Conservation (phyloP, 1,284 basidiomycete species). For the Malassezia yamatoensis region DNA sequence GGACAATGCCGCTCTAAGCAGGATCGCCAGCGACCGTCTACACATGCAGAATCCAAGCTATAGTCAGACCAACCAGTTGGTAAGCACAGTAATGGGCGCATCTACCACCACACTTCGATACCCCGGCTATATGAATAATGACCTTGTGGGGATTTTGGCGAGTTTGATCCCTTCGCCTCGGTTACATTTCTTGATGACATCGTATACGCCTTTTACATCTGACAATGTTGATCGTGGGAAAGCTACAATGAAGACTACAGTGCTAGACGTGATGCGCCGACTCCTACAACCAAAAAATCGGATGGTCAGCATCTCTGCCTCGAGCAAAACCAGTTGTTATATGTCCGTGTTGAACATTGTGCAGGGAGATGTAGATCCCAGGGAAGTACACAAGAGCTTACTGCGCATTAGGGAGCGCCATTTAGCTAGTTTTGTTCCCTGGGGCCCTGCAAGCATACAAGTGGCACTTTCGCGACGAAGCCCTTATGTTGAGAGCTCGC, state of each 20-base stretch:
- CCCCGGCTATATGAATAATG: conserved; percentile 99
- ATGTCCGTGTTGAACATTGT: conserved; percentile 98
- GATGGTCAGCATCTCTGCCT: conserved; percentile 75
- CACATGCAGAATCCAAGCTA: conserved; percentile 85
- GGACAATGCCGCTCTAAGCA: conserved; percentile 84
- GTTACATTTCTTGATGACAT: conserved; percentile 99
- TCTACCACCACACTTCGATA: conserved; percentile 94
- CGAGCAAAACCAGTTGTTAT: conserved; percentile 53
- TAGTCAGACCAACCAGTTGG: conserved; percentile 53
- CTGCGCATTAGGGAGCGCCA: conserved; percentile 91
- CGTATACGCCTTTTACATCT: conserved; percentile 94
- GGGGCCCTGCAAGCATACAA: conserved; percentile 97
- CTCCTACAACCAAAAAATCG: conserved; percentile 95
- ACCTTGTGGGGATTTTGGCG: conserved; percentile 82
- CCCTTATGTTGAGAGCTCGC: conserved; percentile 75
- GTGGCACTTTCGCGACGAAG: conserved; percentile 86
- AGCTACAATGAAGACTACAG: conserved; percentile 46
- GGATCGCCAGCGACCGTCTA: conserved; percentile 81
- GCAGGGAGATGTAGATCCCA: conserved; percentile 90
- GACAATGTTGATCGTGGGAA: conserved; percentile 53
- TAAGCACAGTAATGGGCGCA: conserved; percentile 55
- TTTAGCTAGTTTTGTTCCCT: conserved; percentile 94
- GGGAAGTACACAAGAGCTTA: conserved; percentile 94
- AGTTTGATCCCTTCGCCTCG: conserved; percentile 96
- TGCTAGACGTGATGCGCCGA: conserved; percentile 96